Evolutionary conservation across 441 rosid species (phyloP).

Genomic region (Kokia cookei): DNA sequence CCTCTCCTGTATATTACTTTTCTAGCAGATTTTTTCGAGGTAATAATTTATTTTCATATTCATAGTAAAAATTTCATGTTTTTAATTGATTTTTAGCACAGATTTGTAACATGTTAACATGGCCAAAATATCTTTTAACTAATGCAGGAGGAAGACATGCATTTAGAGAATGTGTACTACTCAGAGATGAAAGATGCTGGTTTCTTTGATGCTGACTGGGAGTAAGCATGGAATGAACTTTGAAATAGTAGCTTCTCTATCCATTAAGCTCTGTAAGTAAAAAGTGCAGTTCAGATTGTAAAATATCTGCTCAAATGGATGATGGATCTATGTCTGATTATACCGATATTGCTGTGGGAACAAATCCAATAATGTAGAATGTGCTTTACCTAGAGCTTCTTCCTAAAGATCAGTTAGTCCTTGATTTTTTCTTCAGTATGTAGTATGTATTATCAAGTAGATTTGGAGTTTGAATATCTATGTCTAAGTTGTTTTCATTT

Average conservation of each 20-base stretch:
- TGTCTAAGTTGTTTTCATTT: neutral
- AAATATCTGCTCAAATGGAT: neutral
- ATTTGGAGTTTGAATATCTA: neutral
- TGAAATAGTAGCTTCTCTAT: neutral
- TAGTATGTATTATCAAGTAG: neutral
- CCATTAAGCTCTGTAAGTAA: slow-evolving; percentile 24
- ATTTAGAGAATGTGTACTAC: slow-evolving; percentile 75
- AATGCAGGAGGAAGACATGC: slow-evolving; percentile 74
- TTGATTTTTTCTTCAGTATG: neutral
- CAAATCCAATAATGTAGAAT: neutral
- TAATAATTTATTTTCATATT: slow-evolving; percentile 12
- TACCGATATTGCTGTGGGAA: neutral
- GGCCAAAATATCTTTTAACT: slow-evolving; percentile 3
- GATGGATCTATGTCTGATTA: neutral
- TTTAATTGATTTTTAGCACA: neutral
- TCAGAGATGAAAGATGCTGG: slow-evolving; percentile 98
- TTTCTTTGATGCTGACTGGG: slow-evolving; percentile 87
- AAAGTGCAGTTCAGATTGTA: neutral
- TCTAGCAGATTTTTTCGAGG: slow-evolving; percentile 94
- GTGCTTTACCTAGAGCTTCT: neutral
- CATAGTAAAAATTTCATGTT: neutral
- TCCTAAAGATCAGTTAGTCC: neutral
- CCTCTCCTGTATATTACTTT: slow-evolving; percentile 78
- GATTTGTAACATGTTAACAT: neutral
- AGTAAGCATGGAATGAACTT: slow-evolving; percentile 12